Evolutionary conservation across 208 protist genomes (phyloP), one percentile per base, ranked within the genome.

Genomic region (Trypanosoma conorhini): DNA sequence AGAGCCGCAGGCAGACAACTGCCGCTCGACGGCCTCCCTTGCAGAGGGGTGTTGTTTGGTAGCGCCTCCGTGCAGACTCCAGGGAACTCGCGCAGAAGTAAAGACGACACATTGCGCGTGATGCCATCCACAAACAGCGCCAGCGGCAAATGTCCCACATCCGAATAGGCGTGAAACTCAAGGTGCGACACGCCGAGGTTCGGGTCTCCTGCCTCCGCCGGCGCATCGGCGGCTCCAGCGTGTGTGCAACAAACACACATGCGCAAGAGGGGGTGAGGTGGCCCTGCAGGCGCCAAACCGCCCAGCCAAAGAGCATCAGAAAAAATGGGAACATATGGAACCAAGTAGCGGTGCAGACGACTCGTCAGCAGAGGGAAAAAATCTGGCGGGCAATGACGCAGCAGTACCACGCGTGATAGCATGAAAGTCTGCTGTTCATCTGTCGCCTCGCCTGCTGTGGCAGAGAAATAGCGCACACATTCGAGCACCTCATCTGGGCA

Each of bases 291-390:
- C 54, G 56, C 8, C 24, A 56, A 10, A 44, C 22, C 22, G 28
- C 46, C 26, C 21, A 74, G 42, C 69, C 69, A 74, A 46, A 74
- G 38, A 26, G 69, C 24, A 19, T 74, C 26, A 22, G 13, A 38
- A 44, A 62, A 74, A 22, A 74, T 22, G 15, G 31, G 56, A 26
- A 50, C 44, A 55, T 5, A 22, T 28, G 69, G 59, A 17, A 21
- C 24, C 48, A 74, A 17, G 21, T 68, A 74, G 2, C 30, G 42
- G 33, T 74, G 46, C 51, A 74, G 38, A 12, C 60, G 60, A 31
- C 22, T 48, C 10, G 54, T 67, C 0, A 74, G 60, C 33, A 74
- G 30, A 12, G 69, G 24, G 44, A 74, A 74, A 60, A 74, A 67
- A 40, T 67, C 60, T 12, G 44, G 50, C 46, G 69, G 69, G 69